phyloP scores from a whole-genome alignment of 768 basidiomycete species.

The Tylopilus balloui region DNA sequence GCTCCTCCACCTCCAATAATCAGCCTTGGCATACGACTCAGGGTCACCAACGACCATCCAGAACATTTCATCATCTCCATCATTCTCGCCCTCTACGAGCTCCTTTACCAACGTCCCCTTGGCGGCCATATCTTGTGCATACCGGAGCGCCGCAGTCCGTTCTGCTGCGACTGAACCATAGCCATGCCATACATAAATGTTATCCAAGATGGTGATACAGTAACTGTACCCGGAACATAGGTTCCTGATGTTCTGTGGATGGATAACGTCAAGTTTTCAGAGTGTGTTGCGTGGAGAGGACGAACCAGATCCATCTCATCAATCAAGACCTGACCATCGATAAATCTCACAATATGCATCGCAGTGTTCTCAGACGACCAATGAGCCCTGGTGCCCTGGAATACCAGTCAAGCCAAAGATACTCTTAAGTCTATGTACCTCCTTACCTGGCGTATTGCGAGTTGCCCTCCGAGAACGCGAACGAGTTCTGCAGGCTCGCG shows the following conservation, averaged over 20 bases:
- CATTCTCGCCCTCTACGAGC: conserved; percentile 60
- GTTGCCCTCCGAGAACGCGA: conserved; percentile 56
- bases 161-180: conserved; percentile 59
- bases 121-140: conserved; percentile 47
- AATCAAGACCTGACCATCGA: conserved; percentile 48
- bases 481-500: conserved; percentile 64
- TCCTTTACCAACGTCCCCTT: conserved; percentile 44
- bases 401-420: conserved; percentile 4
- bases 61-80: conserved; percentile 69
- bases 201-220: conserved; percentile 65
- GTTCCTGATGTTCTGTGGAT: conserved; percentile 51
- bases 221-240: conserved; percentile 85
- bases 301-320: conserved; percentile 71
- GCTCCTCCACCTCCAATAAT: conserved; percentile 78
- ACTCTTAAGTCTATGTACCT: neutral
- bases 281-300: neutral
- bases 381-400: conserved; percentile 62
- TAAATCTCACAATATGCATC: conserved; percentile 68
- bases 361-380: conserved; percentile 80
- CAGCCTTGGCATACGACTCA: conserved; percentile 63
- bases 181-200: conserved; percentile 80
- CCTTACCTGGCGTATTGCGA: conserved; percentile 72
- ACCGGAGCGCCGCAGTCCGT: conserved; percentile 56
- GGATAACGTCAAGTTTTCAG: conserved; percentile 3
- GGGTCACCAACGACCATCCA: conserved; percentile 83